Base-by-base conservation (phyloP, 257 asterid species). In the Rubia yunnanensis region DNA sequence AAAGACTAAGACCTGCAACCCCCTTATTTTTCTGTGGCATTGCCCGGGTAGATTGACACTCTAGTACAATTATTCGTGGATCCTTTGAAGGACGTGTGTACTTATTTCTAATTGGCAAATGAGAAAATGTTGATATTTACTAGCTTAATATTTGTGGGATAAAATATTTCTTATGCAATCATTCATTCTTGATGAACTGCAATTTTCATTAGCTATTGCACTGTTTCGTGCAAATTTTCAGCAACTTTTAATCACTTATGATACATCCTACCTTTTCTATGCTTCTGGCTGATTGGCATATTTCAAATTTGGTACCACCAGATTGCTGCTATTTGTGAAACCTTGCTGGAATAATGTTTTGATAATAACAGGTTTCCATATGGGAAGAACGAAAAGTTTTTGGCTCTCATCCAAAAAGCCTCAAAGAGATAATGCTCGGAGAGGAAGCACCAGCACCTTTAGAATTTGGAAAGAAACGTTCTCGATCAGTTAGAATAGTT, bases 381-480 rank as follows among this genome's bases (percentile, higher is more conserved):
- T 92, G 97, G 99, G 97, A 89, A 81, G 90, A 87, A 78, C 81
- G 99, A 75, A 79, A 73, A 73, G 95, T 92, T 67, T 92, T 92
- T 76, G 99, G 97, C 66, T 87, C 96, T 65, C 87, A 65, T 65
- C 65, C 85, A 35, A 77, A 82, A 79, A 79, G 77, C 78, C 88
- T 92, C 58, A 89, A 80, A 79, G 94, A 85, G 69, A 69, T 80
- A 36, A 84, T 92, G 92, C 94, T 92, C 50, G 90, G 94, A 75
- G 89, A 78, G 68, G 92, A 87, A 75, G 60, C 73, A 35, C 95
- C 99, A 66, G 86, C 87, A 11, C 88, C 95, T 32, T 77, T 87
- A 76, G 87, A 84, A 70, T 79, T 88, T 52, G 79, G 82, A 73
- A 89, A 81, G 69, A 92, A 89, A 69, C 88, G 98, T 31, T 74